Evolutionary conservation across 495 filamentous ascomycete species (phyloP), one percentile per base, ranked within the genome.

Genomic region (Trichoderma virens): DNA sequence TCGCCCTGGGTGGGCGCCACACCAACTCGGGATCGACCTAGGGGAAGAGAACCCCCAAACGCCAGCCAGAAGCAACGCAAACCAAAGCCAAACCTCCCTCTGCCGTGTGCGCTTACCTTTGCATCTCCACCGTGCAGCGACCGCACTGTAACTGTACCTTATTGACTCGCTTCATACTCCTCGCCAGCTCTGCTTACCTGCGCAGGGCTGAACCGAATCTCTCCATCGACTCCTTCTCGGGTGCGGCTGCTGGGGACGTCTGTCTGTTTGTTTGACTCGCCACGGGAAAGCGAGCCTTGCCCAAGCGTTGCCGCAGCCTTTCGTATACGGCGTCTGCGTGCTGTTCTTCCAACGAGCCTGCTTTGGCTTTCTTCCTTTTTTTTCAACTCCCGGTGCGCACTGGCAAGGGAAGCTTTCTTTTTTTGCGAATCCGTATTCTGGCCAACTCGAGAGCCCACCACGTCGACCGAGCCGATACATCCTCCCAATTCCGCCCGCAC

Each of bases 51-150:
- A 13, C 34, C 34, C 34, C 34, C 34, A 0, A 35, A 35, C 34
- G 2, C 1, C 2, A 35, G 34, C 6, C 34, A 35, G 6, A 35
- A 35, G 13, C 34, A 35, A 1, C n/a, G n/a, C n/a, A n/a, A n/a
- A n/a, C n/a, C n/a, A n/a, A n/a, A n/a, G n/a, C n/a, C 45, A 51
- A 51, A 51, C 45, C 45, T 51, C 45, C 43, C 20, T 47, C 45
- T 51, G 45, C 45, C 45, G 45, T 56, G 51, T 6, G 51, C 51
- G 51, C 51, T 56, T 56, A 27, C 51, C 51, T 56, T 18, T 56
- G 51, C 51, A 56, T 28, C 25, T 28, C 51, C 25, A 56, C 51
- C 51, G 51, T 56, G 51, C 51, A 56, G 25, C 23, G 25, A 28
- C 51, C 51, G 18, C 51, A 28, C 51, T 56, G 51, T 27, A 16